Evolutionary conservation across 2,329 filamentous ascomycete genomes (phyloP).

Genomic region (Sclerotinia subarctica): DNA sequence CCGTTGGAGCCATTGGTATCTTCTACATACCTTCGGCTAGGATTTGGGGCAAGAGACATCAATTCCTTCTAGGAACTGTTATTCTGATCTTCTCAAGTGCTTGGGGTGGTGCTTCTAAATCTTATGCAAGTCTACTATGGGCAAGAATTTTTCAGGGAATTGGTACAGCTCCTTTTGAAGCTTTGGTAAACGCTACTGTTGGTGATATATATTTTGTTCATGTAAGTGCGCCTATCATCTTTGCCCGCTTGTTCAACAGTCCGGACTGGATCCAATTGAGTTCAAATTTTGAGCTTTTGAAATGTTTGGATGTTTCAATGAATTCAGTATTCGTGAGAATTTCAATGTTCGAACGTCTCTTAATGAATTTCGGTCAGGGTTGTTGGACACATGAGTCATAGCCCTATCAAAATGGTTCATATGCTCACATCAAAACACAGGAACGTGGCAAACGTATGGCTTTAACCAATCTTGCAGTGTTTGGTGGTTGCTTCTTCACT

Average conservation of each 20-base stretch:
- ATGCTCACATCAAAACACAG: conserved; percentile 38
- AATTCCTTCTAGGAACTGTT: conserved; percentile 74
- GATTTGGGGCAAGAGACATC: conserved; percentile 89
- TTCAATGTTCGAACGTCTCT: too few relatives aligned
- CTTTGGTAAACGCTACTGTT: conserved; percentile 81
- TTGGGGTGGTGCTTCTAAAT: conserved; percentile 68
- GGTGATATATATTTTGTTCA: conserved; percentile 91
- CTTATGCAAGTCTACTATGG: conserved; percentile 71
- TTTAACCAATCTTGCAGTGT: conserved; percentile 66
- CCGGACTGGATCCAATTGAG: too few relatives aligned
- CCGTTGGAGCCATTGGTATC: conserved; percentile 75
- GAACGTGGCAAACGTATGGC: conserved; percentile 85
- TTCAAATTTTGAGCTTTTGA: too few relatives aligned
- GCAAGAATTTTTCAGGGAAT: conserved; percentile 84
- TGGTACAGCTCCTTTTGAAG: conserved; percentile 84
- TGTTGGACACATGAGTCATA: not conserved
- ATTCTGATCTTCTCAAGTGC: conserved; percentile 70
- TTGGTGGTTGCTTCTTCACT: conserved; percentile 71
- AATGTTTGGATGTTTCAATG: too few relatives aligned
- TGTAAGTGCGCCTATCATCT: conserved; percentile 45
- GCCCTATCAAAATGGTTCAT: too few relatives aligned
- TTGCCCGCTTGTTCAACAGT: too few relatives aligned
- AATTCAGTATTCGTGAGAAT: too few relatives aligned
- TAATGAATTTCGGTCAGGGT: too few relatives aligned
- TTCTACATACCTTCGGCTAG: conserved; percentile 84